These are phyloP conservation scores for Apodospora peruviana DNA, from an alignment of 495 filamentous ascomycete genomes.

Conservation along the genomic window DNA sequence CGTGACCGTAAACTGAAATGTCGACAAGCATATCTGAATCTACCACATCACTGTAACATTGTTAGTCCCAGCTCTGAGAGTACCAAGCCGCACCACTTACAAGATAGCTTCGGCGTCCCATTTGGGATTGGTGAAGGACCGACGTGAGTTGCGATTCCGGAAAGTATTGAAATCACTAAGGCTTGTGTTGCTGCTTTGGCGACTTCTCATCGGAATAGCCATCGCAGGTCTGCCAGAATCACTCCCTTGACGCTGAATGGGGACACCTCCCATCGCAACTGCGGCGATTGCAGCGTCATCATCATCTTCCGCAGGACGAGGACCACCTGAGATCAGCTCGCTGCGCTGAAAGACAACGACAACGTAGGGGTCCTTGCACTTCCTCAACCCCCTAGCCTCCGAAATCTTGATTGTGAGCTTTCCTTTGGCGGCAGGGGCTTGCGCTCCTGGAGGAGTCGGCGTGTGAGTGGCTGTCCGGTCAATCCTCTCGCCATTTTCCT, in stretches of 20 bases:
- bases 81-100: slow-evolving; percentile 48
- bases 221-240: slow-evolving; percentile 69
- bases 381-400: slow-evolving; percentile 75
- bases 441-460: slow-evolving; percentile 42
- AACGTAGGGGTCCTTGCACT: slow-evolving; percentile 84
- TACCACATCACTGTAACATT: slow-evolving; percentile 71
- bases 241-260: slow-evolving; percentile 62
- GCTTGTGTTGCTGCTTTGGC: slow-evolving; percentile 92
- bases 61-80: slow-evolving; percentile 25
- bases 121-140: slow-evolving; percentile 77
- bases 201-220: slow-evolving; percentile 92
- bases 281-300: slow-evolving; percentile 36
- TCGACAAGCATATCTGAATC: slow-evolving; percentile 88
- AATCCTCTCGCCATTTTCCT: slow-evolving; percentile 25
- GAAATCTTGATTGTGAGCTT: slow-evolving; percentile 84
- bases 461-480: slow-evolving; percentile 36
- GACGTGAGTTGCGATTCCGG: slow-evolving; percentile 47
- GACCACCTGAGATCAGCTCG: slow-evolving; percentile 88
- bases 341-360: slow-evolving; percentile 96
- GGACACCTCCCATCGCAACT: slow-evolving; percentile 47
- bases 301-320: slow-evolving; percentile 50
- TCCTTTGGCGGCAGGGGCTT: slow-evolving; percentile 74
- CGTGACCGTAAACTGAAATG: slow-evolving; percentile 87
- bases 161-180: slow-evolving; percentile 63
- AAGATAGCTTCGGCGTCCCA: slow-evolving; percentile 96